These are phyloP conservation scores for Pichia sporocuriosa DNA, from an alignment of 805 yeast genomes.

Conservation along the genomic window DNA sequence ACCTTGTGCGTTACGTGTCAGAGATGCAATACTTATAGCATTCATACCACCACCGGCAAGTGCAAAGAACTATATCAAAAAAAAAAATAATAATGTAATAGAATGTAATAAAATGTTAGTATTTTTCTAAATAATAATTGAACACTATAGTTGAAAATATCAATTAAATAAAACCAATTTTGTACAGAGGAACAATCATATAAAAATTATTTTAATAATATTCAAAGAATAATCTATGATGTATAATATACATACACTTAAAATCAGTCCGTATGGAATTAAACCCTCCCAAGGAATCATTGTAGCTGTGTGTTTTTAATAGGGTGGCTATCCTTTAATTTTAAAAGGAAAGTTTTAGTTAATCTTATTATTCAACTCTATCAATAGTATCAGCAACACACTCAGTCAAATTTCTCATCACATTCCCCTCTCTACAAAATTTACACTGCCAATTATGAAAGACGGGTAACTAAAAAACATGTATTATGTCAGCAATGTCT, in stretches of 20 bases:
- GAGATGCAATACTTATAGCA: slow-evolving; percentile 25
- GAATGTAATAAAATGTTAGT: background rate
- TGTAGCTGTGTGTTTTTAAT: slow-evolving; percentile 8
- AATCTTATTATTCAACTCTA: too few relatives aligned
- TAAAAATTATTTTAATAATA: too few relatives aligned
- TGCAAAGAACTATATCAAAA: slow-evolving; percentile 34
- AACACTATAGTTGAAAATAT: too few relatives aligned
- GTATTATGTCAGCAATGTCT: background rate
- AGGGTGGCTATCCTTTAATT: background rate
- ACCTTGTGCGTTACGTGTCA: slow-evolving; percentile 30
- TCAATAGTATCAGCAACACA: too few relatives aligned
- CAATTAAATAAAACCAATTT: too few relatives aligned
- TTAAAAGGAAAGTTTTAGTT: background rate
- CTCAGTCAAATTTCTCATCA: too few relatives aligned
- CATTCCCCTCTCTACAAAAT: background rate
- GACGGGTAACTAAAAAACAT: background rate
- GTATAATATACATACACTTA: slow-evolving; percentile 34
- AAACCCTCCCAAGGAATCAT: slow-evolving; percentile 70
- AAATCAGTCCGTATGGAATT: slow-evolving; percentile 53
- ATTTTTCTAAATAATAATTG: background rate
- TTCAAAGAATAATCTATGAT: too few relatives aligned
- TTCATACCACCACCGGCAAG: slow-evolving; percentile 48
- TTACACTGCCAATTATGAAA: background rate
- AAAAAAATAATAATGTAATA: background rate
- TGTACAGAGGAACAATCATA: too few relatives aligned